Evolutionary conservation across 139 green algal genomes (phyloP).

Genomic region (Chlamydomonas sp.): DNA sequence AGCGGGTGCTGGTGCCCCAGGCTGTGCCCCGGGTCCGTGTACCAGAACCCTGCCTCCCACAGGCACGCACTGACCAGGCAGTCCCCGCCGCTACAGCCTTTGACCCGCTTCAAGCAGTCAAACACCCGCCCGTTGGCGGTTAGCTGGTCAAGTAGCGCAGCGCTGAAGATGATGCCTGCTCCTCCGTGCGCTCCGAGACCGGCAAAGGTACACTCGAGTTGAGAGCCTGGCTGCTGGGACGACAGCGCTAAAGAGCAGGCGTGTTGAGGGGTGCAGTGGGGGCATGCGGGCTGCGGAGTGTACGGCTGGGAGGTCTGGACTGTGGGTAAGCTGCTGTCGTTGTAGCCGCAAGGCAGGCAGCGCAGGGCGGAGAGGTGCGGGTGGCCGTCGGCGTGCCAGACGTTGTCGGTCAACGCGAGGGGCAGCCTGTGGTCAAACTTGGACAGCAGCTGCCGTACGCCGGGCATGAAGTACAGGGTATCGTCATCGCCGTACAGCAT

Average conservation of each 20-base stretch:
- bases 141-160: slow-evolving; percentile 21
- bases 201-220: slow-evolving; percentile 2
- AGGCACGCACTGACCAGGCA: slow-evolving; percentile 25
- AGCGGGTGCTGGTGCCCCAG: slow-evolving; percentile 2
- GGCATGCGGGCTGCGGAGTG: slow-evolving; percentile 17
- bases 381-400: slow-evolving; percentile 16
- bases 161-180: slow-evolving; percentile 30
- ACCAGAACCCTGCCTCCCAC: slow-evolving; percentile 5
- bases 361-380: slow-evolving; percentile 7
- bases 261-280: slow-evolving; percentile 9
- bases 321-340: neutral
- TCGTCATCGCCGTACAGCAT: slow-evolving; percentile 33
- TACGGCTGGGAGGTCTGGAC: neutral
- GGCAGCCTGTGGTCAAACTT: slow-evolving; percentile 21
- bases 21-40: slow-evolving; percentile 15
- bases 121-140: neutral
- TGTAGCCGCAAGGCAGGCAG: slow-evolving; percentile 39
- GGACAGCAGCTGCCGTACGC: slow-evolving; percentile 14
- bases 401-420: slow-evolving; percentile 25
- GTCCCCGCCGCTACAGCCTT: slow-evolving; percentile 25
- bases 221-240: neutral
- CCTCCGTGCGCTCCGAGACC: slow-evolving; percentile 26
- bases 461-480: slow-evolving; percentile 14
- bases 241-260: neutral
- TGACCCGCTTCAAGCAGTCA: neutral